phyloP scores from a whole-genome alignment of 2,329 filamentous ascomycete genomes.

The Pseudogymnoascus verrucosus region DNA sequence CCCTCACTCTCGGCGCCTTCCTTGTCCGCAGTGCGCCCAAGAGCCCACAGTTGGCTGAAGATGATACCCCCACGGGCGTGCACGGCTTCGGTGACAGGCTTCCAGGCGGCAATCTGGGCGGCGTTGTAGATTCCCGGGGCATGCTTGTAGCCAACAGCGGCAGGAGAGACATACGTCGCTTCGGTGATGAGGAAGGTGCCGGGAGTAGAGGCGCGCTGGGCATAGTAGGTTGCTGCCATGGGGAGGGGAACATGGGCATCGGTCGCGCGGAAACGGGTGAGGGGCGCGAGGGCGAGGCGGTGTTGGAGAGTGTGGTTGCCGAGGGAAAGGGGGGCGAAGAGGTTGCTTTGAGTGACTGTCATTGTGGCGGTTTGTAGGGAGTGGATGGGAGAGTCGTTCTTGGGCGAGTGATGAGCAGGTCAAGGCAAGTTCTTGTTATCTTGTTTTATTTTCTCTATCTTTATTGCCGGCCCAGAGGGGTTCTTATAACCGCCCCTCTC shows the following conservation, averaged over 20 bases:
- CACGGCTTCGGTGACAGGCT: constrained; percentile 47
- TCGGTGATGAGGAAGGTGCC: constrained; percentile 50
- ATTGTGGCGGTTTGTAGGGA: background rate
- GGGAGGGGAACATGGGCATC: constrained; percentile 36
- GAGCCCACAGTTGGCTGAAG: constrained; percentile 52
- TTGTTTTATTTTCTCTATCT: background rate
- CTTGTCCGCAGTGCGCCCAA: constrained; percentile 39
- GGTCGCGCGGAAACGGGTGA: constrained; percentile 44
- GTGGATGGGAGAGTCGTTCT: background rate
- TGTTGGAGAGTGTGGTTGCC: constrained; percentile 34
- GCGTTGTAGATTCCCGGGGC: constrained; percentile 48
- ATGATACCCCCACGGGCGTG: constrained; percentile 51
- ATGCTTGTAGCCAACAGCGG: constrained; percentile 40
- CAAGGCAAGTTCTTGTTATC: background rate
- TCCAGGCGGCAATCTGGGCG: constrained; percentile 49
- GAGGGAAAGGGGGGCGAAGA: constrained; percentile 36
- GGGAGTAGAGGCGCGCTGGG: constrained; percentile 38
- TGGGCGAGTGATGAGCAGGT: background rate
- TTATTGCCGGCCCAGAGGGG: background rate
- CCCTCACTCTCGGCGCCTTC: constrained; percentile 18
- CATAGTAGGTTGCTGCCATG: constrained; percentile 40
- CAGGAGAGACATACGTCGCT: constrained; percentile 40
- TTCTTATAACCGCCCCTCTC: background rate
- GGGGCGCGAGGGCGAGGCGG: constrained; percentile 45
- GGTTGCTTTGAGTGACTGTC: constrained; percentile 12